A percentile compares a stretch with the other conserved stretches of the same genome.
phyloP scores from a whole-genome alignment of 1,284 basidiomycete genomes.

The Heliocybe sulcata region DNA sequence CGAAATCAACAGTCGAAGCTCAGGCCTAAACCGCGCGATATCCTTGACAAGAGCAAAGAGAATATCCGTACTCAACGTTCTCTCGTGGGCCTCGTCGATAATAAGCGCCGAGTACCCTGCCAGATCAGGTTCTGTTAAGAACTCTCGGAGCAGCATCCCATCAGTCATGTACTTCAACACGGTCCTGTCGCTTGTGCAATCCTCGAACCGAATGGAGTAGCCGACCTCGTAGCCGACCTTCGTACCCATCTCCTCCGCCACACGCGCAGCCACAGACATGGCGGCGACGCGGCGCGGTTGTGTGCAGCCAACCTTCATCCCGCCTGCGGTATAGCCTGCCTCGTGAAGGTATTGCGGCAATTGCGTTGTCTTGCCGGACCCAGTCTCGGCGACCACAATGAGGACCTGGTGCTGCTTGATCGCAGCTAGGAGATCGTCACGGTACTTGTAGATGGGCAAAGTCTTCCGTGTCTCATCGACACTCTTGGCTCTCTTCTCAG shows the following conservation, averaged over 20 bases:
- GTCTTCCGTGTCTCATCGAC: constrained; percentile 92
- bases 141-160: constrained; percentile 95
- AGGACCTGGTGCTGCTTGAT: constrained; percentile 89
- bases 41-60: constrained; percentile 87
- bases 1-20: constrained; percentile 98
- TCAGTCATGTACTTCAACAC: constrained; percentile 99
- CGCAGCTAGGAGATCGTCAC: constrained; percentile 83
- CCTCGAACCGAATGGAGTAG: constrained; percentile 98
- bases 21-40: constrained; percentile 74
- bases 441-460: constrained; percentile 84
- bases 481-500: constrained; percentile 80
- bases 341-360: constrained; percentile 97
- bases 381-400: constrained; percentile 90
- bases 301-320: constrained; percentile 92
- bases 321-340: constrained; percentile 87
- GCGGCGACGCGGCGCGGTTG: constrained; percentile 98
- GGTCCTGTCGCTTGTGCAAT: constrained; percentile 83
- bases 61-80: constrained; percentile 96
- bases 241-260: constrained; percentile 98
- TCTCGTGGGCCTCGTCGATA: constrained; percentile 97
- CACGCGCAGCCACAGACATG: constrained; percentile 99
- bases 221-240: constrained; percentile 90
- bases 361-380: constrained; percentile 98
- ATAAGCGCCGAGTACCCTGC: constrained; percentile 95
- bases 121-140: constrained; percentile 92